phyloP scores from a whole-genome alignment of 805 yeast species.

The Saccharomycopsis lassenensis region DNA sequence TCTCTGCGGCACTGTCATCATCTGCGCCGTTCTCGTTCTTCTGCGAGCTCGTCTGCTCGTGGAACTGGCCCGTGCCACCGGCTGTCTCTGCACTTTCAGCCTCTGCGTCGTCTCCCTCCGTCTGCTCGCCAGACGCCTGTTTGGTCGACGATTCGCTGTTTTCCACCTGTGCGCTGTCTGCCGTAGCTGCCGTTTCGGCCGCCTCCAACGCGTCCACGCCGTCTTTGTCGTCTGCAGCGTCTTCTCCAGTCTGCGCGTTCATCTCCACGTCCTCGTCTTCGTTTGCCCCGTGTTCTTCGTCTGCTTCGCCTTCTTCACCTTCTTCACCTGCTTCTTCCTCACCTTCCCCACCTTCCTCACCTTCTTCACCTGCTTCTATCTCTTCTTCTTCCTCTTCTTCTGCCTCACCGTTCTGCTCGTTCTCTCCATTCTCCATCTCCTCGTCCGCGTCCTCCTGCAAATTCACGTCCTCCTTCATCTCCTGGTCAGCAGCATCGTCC shows the following conservation, averaged over 20 bases:
- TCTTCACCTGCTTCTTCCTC: conserved; percentile 23
- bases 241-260: conserved; percentile 32
- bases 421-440: conserved; percentile 21
- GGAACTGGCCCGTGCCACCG: conserved; percentile 10
- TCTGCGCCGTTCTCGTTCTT: too few relatives aligned
- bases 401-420: conserved; percentile 19
- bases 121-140: conserved; percentile 49
- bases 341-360: conserved; percentile 22
- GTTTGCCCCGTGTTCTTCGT: conserved; percentile 23
- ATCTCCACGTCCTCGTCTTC: conserved; percentile 27
- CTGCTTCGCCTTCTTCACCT: conserved; percentile 26
- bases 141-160: conserved; percentile 50
- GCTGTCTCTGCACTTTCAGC: conserved; percentile 34
- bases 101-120: conserved; percentile 50
- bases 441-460: conserved; percentile 17
- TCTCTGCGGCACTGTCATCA: conserved; percentile 31
- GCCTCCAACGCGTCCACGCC: conserved; percentile 42
- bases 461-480: conserved; percentile 16
- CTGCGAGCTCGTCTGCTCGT: conserved; percentile 18
- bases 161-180: conserved; percentile 33
- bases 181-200: conserved; percentile 40
- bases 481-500: conserved; percentile 25
- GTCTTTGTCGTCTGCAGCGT: conserved; percentile 32
- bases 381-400: conserved; percentile 19
- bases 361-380: conserved; percentile 21